Evolutionary conservation across 257 asterid species (phyloP), one percentile per base, ranked within the genome.

Genomic region (Scutellaria minor): DNA sequence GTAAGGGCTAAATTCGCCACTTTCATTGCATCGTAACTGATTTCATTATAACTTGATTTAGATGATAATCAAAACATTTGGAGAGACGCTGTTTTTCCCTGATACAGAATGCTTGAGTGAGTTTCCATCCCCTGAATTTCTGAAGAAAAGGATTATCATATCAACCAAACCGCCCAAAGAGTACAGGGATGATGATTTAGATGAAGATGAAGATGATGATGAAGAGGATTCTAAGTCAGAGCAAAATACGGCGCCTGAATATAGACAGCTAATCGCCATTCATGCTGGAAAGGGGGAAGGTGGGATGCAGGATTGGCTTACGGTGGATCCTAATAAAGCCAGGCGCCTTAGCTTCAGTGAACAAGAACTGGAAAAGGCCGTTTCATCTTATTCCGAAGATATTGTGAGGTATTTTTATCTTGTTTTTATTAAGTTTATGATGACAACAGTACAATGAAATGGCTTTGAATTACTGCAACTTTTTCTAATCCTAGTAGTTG

Each of bases 311-410:
- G 91, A 84, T 48, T 89, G 89, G 76, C 81, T 90, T 69, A 84
- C 68, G 58, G 85, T 84, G 22, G 96, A 87, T 9, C 87, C 85
- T 67, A 77, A 81, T 65, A 88, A 79, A 86, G 95, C 81, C 22
- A 81, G 95, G 72, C 92, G 96, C 45, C 87, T 90, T 73, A 90
- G 96, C 84, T 85, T 90, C 85, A 90, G 96, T 9, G 96, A 90
- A 61, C 90, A 83, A 70, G 87, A 85, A 71, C 79, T 90, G 35
- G 95, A 90, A 74, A 86, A 82, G 85, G 90, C 91, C 52, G 71
- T 85, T 51, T 50, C 60, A 67, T 75, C 86, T 63, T 80, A 85
- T 76, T 86, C 95, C 51, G 64, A 53, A 44, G 87, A 90, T 46
- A 67, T 90, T 61, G 85, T 90, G 73, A 83, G 95, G 96, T 90